phyloP scores from a whole-genome alignment of 768 basidiomycete species.

The Paxillus ammoniavirescens region DNA sequence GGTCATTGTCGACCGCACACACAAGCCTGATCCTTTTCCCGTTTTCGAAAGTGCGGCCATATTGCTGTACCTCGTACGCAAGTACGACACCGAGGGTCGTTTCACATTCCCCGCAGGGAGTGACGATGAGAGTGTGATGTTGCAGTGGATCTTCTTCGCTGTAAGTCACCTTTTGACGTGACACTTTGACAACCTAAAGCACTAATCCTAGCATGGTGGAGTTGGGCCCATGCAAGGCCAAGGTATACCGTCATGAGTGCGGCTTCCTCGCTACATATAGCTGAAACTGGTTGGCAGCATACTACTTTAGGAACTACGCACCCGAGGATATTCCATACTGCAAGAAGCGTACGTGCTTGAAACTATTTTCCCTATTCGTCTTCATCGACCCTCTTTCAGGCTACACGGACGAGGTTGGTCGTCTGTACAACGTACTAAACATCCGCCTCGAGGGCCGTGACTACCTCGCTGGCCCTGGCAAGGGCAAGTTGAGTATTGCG shows the following conservation, averaged over 20 bases:
- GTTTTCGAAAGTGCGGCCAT: constrained; percentile 84
- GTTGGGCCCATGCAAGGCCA: constrained; percentile 90
- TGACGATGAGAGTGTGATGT: constrained; percentile 64
- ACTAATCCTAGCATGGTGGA: constrained; percentile 60
- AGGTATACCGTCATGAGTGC: constrained; percentile 17
- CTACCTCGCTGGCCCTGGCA: constrained; percentile 74
- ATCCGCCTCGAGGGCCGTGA: constrained; percentile 72
- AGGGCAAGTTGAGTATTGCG: constrained; percentile 67
- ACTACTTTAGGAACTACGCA: constrained; percentile 67
- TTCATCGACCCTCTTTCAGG: constrained; percentile 39
- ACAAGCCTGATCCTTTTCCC: constrained; percentile 50
- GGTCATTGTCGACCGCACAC: constrained; percentile 57
- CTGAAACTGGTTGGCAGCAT: constrained; percentile 37
- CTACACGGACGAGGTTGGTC: constrained; percentile 77
- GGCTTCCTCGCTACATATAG: constrained; percentile 1
- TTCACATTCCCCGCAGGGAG: constrained; percentile 64
- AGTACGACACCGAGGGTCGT: constrained; percentile 74
- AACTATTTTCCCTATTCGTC: not conserved
- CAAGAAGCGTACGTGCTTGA: constrained; percentile 49
- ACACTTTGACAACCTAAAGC: not conserved
- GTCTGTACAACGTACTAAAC: constrained; percentile 83
- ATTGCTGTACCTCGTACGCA: constrained; percentile 75
- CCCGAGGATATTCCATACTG: constrained; percentile 69
- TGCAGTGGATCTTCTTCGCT: constrained; percentile 89
- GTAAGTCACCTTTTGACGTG: constrained; percentile 33